Conservation (phyloP, 495 filamentous ascomycete species). For the Xylaria cubensis region DNA sequence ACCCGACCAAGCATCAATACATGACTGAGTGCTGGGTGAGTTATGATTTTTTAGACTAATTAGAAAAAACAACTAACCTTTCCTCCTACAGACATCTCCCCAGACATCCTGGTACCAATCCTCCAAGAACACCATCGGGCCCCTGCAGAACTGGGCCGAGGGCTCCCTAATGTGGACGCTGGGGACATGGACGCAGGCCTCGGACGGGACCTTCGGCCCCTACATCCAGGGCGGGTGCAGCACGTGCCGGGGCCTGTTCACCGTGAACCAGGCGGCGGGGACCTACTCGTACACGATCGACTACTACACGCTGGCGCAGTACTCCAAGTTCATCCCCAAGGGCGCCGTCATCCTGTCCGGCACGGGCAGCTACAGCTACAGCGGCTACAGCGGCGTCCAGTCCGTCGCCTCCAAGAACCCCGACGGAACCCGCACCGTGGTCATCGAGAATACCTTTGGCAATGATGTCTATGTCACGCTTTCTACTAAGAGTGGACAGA, state of each 20-base stretch:
- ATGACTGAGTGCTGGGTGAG: conserved; percentile 64
- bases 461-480: conserved; percentile 58
- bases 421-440: conserved; percentile 58
- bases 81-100: conserved; percentile 41
- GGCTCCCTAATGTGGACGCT: conserved; percentile 62
- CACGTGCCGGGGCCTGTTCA: conserved; percentile 58
- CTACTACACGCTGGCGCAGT: conserved; percentile 65
- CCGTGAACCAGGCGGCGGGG: conserved; percentile 46
- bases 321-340: conserved; percentile 62
- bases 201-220: conserved; percentile 57
- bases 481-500: conserved; percentile 49
- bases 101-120: conserved; percentile 56
- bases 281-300: conserved; percentile 55
- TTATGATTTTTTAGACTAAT: background rate
- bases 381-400: conserved; percentile 51
- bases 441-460: conserved; percentile 59
- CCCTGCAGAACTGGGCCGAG: conserved; percentile 63
- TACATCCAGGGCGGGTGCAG: conserved; percentile 59
- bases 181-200: conserved; percentile 62
- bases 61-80: background rate
- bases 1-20: conserved; percentile 56
- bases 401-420: conserved; percentile 59
- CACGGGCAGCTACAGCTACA: conserved; percentile 56
- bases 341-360: conserved; percentile 56
- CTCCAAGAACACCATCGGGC: conserved; percentile 60